Base-by-base conservation (phyloP, 352 stramenopile genomes). In the Phytophthora parvispora region DNA sequence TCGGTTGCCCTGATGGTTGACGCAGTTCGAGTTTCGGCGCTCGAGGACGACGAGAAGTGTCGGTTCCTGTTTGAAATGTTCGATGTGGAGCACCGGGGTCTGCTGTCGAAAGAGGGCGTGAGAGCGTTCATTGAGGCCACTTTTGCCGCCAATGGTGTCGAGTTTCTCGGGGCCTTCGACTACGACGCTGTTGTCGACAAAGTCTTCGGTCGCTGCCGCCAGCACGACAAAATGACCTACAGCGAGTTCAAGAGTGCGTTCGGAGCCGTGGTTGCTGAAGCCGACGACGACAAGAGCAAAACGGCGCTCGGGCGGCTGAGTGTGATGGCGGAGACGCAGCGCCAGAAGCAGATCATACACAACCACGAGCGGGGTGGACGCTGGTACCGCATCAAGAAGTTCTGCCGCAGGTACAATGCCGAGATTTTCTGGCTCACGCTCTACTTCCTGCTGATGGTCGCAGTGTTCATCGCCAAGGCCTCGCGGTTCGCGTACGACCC, bases 1-100 rank as follows among this genome's bases (percentile, higher is more conserved):
- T 89, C 81, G 3, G 65, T 87, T 3, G 83, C 81, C 0, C 75
- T 89, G 52, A 58, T 89, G 69, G 70, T 89, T n/a, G 83, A 89
- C 31, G 81, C 83, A 5, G 83, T 91, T 36, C 79, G 81, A 28
- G 60, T 65, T 10, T 89, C 81, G n/a, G 72, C 69, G 1, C 47
- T 91, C 0, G 69, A 81, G 15, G 74, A 83, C 38, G 70, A 92
- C 18, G 77, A 80, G 22, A 89, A 89, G 50, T 79, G 76, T 52
- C 76, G 85, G 16, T 91, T 90, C 64, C 67, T 43, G n/a, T 93
- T 91, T 38, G 83, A 91, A 18, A 72, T 89, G 42, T 90, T 93
- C 22, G 83, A 93, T 55, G 64, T 84, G 13, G 74, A 88, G 40
- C 66, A 74, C 29, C 52, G 51, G 4, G 82, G 82, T 2, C 69